Conservation (phyloP, 331 rosid species). For the Telfairia occidentalis region DNA sequence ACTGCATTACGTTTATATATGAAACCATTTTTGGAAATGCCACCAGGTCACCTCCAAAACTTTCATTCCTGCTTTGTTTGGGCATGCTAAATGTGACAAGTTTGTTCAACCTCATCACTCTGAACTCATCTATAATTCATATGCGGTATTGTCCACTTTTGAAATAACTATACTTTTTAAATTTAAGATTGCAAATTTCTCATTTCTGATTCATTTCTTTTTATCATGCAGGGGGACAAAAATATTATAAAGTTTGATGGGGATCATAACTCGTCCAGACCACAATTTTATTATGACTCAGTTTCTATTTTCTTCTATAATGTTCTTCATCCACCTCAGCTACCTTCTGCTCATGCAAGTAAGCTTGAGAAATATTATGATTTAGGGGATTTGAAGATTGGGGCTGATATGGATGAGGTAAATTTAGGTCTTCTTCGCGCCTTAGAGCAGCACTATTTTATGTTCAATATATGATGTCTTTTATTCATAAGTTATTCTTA, state of each 20-base stretch:
- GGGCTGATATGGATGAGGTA: conserved; percentile 77
- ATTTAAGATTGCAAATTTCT: conserved; percentile 11
- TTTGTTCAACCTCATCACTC: conserved; percentile 82
- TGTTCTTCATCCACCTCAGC: conserved; percentile 81
- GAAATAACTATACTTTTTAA: conserved; percentile 16
- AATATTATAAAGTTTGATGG: conserved; percentile 84
- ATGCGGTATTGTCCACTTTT: conserved; percentile 40
- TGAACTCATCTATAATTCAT: conserved; percentile 59
- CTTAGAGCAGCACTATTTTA: not conserved
- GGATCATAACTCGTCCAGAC: conserved; percentile 92
- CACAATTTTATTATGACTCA: conserved; percentile 91
- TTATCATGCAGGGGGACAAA: conserved; percentile 70
- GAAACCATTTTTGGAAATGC: not conserved
- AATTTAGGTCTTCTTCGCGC: conserved; percentile 1
- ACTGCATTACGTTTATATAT: not conserved
- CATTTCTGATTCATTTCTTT: conserved; percentile 14
- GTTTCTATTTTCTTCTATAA: conserved; percentile 94
- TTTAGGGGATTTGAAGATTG: conserved; percentile 78
- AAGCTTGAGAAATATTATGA: conserved; percentile 86
- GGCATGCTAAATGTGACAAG: conserved; percentile 84
- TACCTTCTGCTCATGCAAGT: conserved; percentile 41
- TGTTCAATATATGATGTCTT: not conserved
- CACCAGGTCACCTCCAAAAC: conserved; percentile 79
- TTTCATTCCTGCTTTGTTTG: conserved; percentile 85
- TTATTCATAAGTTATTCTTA: not conserved